Evolutionary conservation across 2,329 filamentous ascomycete species (phyloP).

Genomic region (Ophiostoma ulmi): DNA sequence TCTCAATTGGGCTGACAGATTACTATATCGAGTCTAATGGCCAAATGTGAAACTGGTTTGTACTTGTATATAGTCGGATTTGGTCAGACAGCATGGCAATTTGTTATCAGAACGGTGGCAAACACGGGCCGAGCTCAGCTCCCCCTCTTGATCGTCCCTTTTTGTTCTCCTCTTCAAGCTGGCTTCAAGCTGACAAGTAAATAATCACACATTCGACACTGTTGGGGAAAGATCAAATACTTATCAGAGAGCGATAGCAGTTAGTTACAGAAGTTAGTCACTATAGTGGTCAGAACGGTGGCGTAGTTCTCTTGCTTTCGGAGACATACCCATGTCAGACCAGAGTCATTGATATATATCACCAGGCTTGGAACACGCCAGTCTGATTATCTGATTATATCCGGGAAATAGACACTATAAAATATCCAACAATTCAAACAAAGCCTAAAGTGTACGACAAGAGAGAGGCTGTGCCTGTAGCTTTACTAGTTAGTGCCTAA

Average conservation of each 20-base stretch:
- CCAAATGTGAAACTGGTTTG: background rate
- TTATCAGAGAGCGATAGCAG: background rate
- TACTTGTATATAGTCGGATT: background rate
- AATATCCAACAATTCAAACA: background rate
- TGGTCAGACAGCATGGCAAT: background rate
- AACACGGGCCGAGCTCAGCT: conserved; percentile 1
- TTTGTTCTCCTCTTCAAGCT: background rate
- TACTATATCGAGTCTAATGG: background rate
- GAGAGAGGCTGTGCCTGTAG: conserved; percentile 9
- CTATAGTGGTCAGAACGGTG: background rate
- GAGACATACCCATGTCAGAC: background rate
- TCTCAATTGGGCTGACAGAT: background rate
- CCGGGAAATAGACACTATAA: background rate
- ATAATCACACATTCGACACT: too few relatives aligned
- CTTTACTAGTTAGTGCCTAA: background rate
- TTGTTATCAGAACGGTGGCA: background rate
- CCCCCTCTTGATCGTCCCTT: background rate
- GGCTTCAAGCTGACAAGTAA: too few relatives aligned
- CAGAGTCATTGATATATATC: too few relatives aligned
- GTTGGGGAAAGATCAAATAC: background rate
- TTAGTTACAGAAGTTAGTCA: background rate
- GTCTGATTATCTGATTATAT: background rate
- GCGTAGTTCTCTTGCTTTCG: background rate
- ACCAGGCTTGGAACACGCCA: too few relatives aligned
- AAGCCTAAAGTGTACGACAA: background rate